phyloP scores from a whole-genome alignment of 2,329 filamentous ascomycete genomes.

The Falciphora oryzae region DNA sequence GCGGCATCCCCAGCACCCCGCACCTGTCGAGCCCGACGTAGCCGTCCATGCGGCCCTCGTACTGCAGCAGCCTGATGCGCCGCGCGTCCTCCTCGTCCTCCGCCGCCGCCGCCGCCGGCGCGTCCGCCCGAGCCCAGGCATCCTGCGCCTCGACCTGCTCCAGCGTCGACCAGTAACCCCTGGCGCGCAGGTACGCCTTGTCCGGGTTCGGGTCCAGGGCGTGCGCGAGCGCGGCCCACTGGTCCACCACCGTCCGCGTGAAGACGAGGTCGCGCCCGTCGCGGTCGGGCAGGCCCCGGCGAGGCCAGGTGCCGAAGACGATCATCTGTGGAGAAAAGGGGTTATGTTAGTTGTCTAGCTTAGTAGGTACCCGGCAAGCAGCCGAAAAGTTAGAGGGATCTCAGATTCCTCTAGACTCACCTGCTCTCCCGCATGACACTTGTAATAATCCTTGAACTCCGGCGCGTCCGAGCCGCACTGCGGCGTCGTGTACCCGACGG shows the following conservation, averaged over 20 bases:
- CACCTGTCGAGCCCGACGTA: constrained; percentile 19
- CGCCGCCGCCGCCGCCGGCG: constrained; percentile 11
- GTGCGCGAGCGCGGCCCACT: constrained; percentile 29
- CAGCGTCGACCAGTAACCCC: constrained; percentile 25
- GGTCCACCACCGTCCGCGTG: constrained; percentile 27
- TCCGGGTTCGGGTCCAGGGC: constrained; percentile 27
- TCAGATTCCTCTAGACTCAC: not conserved
- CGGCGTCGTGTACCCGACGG: constrained; percentile 21
- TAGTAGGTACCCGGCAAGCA: not conserved
- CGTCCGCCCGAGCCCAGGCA: constrained; percentile 20
- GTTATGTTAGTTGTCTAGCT: not conserved
- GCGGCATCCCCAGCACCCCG: constrained; percentile 17
- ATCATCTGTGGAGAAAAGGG: constrained; percentile 15
- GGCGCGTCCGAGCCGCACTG: constrained; percentile 26
- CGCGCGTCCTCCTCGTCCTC: constrained; percentile 13
- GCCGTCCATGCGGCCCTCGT: constrained; percentile 20
- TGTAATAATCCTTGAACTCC: constrained; percentile 30
- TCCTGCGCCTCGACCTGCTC: constrained; percentile 22
- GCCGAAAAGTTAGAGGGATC: too few relatives aligned
- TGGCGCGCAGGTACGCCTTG: constrained; percentile 22
- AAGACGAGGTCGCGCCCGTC: constrained; percentile 30
- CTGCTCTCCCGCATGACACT: constrained; percentile 35
- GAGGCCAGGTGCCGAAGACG: constrained; percentile 30
- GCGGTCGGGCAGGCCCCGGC: constrained; percentile 26
- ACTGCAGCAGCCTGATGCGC: constrained; percentile 22